Percentiles rank a stretch among this genome's conserved stretches.
Evolutionary conservation across 2,329 filamentous ascomycete genomes (phyloP).

Genomic region (Pestalotiopsis sp.): DNA sequence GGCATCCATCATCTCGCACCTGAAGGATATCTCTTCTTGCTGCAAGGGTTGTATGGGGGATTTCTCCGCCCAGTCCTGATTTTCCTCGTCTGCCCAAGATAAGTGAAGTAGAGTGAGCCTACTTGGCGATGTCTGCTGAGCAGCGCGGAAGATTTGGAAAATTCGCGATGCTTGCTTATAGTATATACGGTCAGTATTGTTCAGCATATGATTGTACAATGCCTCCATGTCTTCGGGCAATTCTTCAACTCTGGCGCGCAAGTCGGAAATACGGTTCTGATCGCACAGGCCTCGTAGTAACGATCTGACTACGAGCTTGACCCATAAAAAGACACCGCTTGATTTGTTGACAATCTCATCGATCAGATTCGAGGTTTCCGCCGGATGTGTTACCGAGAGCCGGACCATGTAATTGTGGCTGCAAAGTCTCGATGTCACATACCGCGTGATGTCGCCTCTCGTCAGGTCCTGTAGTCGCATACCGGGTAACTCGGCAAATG

Average conservation of each 20-base stretch:
- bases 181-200: not conserved
- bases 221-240: conserved; percentile 1
- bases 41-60: not conserved
- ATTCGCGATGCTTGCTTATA: not conserved
- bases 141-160: not conserved
- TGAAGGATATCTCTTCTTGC: not conserved
- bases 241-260: not conserved
- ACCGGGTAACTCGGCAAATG: not conserved
- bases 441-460: not conserved
- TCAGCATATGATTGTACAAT: not conserved
- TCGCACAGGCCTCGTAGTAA: conserved; percentile 1
- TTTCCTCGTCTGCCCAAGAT: conserved; percentile 1
- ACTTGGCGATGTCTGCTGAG: not conserved
- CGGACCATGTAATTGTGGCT: not conserved
- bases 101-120: not conserved
- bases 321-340: conserved; percentile 9
- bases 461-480: not conserved
- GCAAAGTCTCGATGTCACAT: not conserved
- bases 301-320: conserved; percentile 8
- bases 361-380: not conserved
- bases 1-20: not conserved
- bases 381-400: not conserved
- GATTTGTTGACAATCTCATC: not conserved
- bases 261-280: conserved; percentile 4
- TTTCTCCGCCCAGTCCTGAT: not conserved